Conservation (phyloP, 2,329 filamentous ascomycete species). For the Metarhizium humberi region DNA sequence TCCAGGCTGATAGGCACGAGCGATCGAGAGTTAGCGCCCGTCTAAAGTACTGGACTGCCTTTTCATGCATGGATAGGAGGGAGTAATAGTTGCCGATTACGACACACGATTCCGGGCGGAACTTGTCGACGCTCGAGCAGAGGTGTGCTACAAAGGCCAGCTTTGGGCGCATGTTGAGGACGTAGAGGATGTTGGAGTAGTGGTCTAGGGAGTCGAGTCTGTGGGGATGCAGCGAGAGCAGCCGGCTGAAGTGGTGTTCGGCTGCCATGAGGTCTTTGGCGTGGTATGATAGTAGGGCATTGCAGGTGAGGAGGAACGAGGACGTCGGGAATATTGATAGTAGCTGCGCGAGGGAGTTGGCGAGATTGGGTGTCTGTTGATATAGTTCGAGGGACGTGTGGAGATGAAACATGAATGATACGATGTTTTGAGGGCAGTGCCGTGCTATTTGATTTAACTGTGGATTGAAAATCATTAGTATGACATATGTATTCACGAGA, state of each 20-base stretch:
- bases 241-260: constrained; percentile 63
- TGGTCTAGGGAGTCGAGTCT: constrained; percentile 85
- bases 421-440: constrained; percentile 78
- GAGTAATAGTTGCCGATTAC: constrained; percentile 98
- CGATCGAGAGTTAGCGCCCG: constrained; percentile 85
- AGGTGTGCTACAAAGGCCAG: constrained; percentile 87
- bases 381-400: constrained; percentile 88
- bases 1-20: constrained; percentile 90
- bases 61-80: constrained; percentile 88
- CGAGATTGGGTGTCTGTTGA: constrained; percentile 68
- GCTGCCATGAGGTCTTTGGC: constrained; percentile 68
- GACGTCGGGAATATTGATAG: constrained; percentile 78
- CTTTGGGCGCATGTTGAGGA: constrained; percentile 79
- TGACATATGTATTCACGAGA: neutral
- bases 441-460: constrained; percentile 64
- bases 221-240: constrained; percentile 65
- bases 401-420: constrained; percentile 89
- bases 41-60: constrained; percentile 95
- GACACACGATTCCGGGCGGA: constrained; percentile 92
- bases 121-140: constrained; percentile 86
- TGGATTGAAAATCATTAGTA: neutral
- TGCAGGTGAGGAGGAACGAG: constrained; percentile 83
- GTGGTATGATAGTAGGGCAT: constrained; percentile 82
- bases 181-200: constrained; percentile 96
- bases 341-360: constrained; percentile 67